Percentiles rank a stretch among this genome's conserved stretches.
These are phyloP conservation scores for Anastatica hierochuntica DNA, from an alignment of 345 rosid genomes.

Conservation along the genomic window DNA sequence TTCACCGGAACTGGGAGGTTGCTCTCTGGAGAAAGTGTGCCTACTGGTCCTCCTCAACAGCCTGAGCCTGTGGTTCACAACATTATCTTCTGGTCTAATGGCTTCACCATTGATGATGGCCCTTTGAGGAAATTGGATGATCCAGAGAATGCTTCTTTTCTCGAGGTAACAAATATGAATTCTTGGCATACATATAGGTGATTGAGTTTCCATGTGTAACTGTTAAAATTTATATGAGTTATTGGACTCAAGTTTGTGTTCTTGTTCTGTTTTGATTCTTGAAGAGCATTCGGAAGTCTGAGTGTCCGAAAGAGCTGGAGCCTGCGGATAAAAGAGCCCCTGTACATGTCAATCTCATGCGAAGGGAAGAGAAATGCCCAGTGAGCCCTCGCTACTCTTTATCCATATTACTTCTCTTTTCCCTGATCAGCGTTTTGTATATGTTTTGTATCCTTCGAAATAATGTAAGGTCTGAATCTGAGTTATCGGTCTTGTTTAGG, in stretches of 20 bases:
- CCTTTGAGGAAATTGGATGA: conserved; percentile 86
- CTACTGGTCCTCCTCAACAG: conserved; percentile 65
- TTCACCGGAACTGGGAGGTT: conserved; percentile 80
- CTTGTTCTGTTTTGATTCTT: not conserved
- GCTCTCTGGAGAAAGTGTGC: conserved; percentile 70
- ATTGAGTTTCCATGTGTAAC: not conserved
- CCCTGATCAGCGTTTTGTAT: not conserved
- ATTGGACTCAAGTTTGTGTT: not conserved
- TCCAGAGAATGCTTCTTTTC: conserved; percentile 90
- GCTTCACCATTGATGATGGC: conserved; percentile 90
- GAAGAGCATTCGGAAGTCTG: conserved; percentile 92
- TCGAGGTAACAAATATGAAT: conserved; percentile 49
- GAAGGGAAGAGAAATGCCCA: conserved; percentile 69
- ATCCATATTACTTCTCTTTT: not conserved
- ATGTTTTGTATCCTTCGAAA: not conserved
- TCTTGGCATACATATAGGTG: not conserved
- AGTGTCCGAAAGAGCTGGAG: conserved; percentile 97
- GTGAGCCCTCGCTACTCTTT: conserved; percentile 39
- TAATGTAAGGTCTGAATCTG: not conserved
- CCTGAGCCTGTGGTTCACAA: conserved; percentile 77
- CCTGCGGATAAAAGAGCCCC: conserved; percentile 78
- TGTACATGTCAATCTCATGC: conserved; percentile 83
- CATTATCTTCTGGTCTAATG: conserved; percentile 90
- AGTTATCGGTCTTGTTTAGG: conserved; percentile 33
- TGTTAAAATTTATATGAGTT: not conserved